Evolutionary conservation across 495 filamentous ascomycete species (phyloP), one percentile per base, ranked within the genome.

Genomic region (Aspergillus baeticus): DNA sequence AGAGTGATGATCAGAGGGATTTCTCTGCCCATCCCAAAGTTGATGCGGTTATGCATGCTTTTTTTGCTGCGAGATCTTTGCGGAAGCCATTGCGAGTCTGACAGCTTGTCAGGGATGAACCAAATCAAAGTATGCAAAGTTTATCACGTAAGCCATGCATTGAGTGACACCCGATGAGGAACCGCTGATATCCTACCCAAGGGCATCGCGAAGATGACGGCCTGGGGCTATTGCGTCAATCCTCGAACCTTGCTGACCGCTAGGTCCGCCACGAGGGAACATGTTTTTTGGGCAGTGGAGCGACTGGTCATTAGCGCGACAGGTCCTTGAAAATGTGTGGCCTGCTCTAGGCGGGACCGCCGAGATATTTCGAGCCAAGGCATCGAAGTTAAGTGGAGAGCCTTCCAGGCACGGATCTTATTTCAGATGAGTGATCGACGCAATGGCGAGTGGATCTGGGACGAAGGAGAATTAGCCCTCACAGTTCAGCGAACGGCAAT

Each of bases 181-280:
- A 35, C 18, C 46, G 29, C 34, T 50, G 45, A 26, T 38, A 33
- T 50, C 10, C 33, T 34, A 50, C 34, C 47, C 18, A 13, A 22
- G 10, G 22, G 42, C 23, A 34, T 34, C 33, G 44, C 44, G 34
- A 47, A 26, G 22, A 14, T 10, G 6, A 49, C 11, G 31, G 46
- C n/a, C n/a, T n/a, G n/a, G n/a, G n/a, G n/a, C 14, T 33, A 23
- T 21, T 31, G 33, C 31, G 31, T 33, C 10, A 37, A 22, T 18
- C 13, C 4, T 23, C 18, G 22, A 43, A 43, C 20, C 41, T 43
- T 43, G 41, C 47, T 50, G 47, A 50, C 47, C 20, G 26, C 26
- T 29, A 29, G 29, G 45, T 18, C 45, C 45, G 43, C 44, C 53
- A 55, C 53, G 53, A 55, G 53, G n/a, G 53, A 41, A 35, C 35